Conservation (phyloP, 768 basidiomycete genomes). For the Suillus lakei region DNA sequence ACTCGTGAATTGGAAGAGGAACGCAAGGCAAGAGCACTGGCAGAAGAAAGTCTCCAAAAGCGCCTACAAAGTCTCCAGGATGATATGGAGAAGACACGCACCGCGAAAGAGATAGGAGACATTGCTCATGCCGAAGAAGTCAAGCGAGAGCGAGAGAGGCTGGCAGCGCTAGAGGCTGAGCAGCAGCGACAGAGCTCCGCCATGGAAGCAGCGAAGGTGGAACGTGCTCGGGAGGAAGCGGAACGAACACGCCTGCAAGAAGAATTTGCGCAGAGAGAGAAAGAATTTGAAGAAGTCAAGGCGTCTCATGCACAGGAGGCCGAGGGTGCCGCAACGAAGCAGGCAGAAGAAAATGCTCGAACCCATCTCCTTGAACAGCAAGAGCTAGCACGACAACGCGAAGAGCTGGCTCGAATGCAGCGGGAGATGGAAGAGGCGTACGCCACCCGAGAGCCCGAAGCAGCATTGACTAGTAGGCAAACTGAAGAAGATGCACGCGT, state of each 20-base stretch:
- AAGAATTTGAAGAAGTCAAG: slow-evolving; percentile 27
- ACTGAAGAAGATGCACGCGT: slow-evolving; percentile 29
- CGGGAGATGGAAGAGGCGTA: slow-evolving; percentile 30
- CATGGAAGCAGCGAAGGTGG: slow-evolving; percentile 30
- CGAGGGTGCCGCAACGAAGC: slow-evolving; percentile 26
- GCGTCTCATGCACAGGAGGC: slow-evolving; percentile 29
- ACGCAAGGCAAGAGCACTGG: slow-evolving; percentile 29
- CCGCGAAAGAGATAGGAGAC: slow-evolving; percentile 24
- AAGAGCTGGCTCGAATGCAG: slow-evolving; percentile 32
- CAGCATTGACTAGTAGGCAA: slow-evolving; percentile 17
- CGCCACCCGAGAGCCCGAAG: slow-evolving; percentile 30
- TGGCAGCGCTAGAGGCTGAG: slow-evolving; percentile 34
- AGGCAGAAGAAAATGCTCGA: slow-evolving; percentile 32
- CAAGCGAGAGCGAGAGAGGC: slow-evolving; percentile 31
- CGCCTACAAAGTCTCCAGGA: slow-evolving; percentile 33
- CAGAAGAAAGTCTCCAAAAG: slow-evolving; percentile 33
- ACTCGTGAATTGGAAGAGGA: slow-evolving; percentile 36
- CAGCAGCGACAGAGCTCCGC: slow-evolving; percentile 30
- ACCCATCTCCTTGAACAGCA: slow-evolving; percentile 28
- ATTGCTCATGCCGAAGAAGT: slow-evolving; percentile 32
- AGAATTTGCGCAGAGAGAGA: slow-evolving; percentile 31
- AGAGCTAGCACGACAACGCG: slow-evolving; percentile 23
- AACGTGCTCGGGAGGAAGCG: slow-evolving; percentile 29
- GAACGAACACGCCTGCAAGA: slow-evolving; percentile 33
- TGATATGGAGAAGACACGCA: slow-evolving; percentile 31